A percentile compares a stretch with the other conserved stretches of the same genome.
Evolutionary conservation across 108 stramenopile genomes (phyloP).

Genomic region (Cyclotella cryptica): DNA sequence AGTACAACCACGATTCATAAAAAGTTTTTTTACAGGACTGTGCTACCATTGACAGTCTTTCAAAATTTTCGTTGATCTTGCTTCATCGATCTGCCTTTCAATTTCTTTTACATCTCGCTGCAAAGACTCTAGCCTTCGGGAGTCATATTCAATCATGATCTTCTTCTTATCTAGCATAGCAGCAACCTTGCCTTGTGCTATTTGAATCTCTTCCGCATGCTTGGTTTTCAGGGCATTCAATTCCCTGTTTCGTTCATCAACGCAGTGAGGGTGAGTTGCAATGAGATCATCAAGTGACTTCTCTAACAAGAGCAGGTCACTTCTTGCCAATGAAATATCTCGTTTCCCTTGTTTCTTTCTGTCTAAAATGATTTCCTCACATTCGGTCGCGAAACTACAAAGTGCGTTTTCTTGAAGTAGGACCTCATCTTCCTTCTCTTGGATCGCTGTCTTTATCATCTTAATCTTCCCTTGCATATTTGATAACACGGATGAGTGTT

Average conservation of each 20-base stretch:
- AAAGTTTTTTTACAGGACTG: not conserved
- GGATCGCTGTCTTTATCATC: not conserved
- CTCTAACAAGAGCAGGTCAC: conserved; percentile 10
- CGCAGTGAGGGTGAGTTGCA: conserved; percentile 9
- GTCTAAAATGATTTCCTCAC: conserved; percentile 11
- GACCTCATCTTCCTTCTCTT: not conserved
- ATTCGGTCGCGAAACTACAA: not conserved
- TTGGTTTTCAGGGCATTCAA: conserved; percentile 22
- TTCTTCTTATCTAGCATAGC: conserved; percentile 28
- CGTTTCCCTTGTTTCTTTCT: conserved; percentile 18
- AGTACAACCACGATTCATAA: too few relatives aligned
- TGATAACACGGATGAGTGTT: not conserved
- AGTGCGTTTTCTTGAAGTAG: not conserved
- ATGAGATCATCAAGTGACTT: conserved; percentile 23
- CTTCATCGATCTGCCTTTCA: conserved; percentile 20
- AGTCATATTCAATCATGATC: conserved; percentile 8
- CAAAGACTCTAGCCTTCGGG: conserved; percentile 2
- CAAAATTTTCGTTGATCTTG: conserved; percentile 26
- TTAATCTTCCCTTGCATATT: conserved; percentile 13
- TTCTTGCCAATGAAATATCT: conserved; percentile 3
- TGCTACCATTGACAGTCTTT: too few relatives aligned
- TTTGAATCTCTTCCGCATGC: conserved; percentile 14
- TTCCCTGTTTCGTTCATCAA: conserved; percentile 10
- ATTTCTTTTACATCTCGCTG: conserved; percentile 1
- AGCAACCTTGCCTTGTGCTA: conserved; percentile 27